Base-by-base conservation (phyloP, 2,329 filamentous ascomycete species). In the Mollisia scopiformis region DNA sequence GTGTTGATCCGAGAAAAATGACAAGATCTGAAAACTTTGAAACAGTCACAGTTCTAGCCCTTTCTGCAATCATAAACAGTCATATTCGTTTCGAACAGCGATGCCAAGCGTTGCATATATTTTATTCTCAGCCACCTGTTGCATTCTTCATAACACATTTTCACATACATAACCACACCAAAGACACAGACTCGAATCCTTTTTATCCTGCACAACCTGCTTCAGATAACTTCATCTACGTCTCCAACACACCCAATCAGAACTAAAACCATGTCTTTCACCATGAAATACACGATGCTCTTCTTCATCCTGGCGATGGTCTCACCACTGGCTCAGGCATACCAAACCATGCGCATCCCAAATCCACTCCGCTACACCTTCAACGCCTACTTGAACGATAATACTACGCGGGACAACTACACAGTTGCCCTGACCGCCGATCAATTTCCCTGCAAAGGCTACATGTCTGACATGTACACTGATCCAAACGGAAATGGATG, bases 371-470 rank as follows among this genome's bases (percentile, higher is more conserved):
- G 49, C 27, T 51, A 30, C 49, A 51, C 27, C 27, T 51, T 51
- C 49, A 51, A 51, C 27, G n/a, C 27, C 14, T 31, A 33, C 49
- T 4, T 51, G 23, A 3, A 16, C n/a, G 3, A 8, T 2, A 35
- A 51, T 6, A 19, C 43, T 13, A 47, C 43, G 3, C 14, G 13
- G 2, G 30, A 51, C 27, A 35, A 51, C 28, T 51, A 51, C 49
- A 51, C 27, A 2, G 27, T 27, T 27, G 28, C 49, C 23, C 49
- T 51, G 27, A 31, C 49, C 14, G 28, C 49, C 19, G 10, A 10
- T 5, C 49, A 51, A 33, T 51, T 51, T n/a, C 49, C 49, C 27
- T 51, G 49, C 30, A 51, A 51, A 51, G 49, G 49, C 14, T 51
- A 31, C 30, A 5, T 33, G 7, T 5, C 11, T n/a, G 49, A 51